Percentiles rank a stretch among this genome's conserved stretches.
phyloP scores from a whole-genome alignment of 345 rosid species.

The Melastoma malabathricum region DNA sequence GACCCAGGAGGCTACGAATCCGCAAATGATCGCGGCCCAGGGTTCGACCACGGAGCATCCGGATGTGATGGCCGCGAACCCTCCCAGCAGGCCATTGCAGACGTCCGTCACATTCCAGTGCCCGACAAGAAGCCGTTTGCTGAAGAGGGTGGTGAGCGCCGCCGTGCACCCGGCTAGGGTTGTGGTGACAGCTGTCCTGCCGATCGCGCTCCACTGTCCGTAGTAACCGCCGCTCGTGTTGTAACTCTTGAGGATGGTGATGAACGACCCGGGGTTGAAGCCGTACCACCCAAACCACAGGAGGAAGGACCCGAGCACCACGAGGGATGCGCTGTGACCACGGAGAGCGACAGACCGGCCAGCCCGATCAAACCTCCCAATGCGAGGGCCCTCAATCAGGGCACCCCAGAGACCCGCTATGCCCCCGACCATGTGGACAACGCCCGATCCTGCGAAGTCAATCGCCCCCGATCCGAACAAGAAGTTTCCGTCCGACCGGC shows the following conservation, averaged over 20 bases:
- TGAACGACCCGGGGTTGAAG: slow-evolving; percentile 29
- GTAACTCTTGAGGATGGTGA: slow-evolving; percentile 12
- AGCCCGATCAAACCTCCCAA: slow-evolving; percentile 17
- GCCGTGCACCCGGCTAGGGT: slow-evolving; percentile 14
- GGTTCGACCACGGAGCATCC: slow-evolving; percentile 48
- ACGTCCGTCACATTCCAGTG: slow-evolving; percentile 14
- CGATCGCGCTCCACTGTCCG: slow-evolving; percentile 21
- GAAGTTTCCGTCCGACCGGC: slow-evolving; percentile 14
- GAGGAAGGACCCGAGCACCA: slow-evolving; percentile 22
- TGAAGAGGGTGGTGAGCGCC: slow-evolving; percentile 10
- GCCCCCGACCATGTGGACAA: slow-evolving; percentile 36
- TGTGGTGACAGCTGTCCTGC: slow-evolving; percentile 11
- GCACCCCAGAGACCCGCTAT: slow-evolving; percentile 38
- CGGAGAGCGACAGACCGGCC: slow-evolving; percentile 19
- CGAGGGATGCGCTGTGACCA: slow-evolving; percentile 27
- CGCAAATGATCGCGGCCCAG: slow-evolving; percentile 45
- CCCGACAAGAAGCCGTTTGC: slow-evolving; percentile 11
- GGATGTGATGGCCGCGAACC: slow-evolving; percentile 26
- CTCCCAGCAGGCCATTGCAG: slow-evolving; percentile 14
- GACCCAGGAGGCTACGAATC: slow-evolving; percentile 35
- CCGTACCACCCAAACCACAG: slow-evolving; percentile 35
- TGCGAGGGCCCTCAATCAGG: slow-evolving; percentile 27
- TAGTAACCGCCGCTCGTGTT: slow-evolving; percentile 8
- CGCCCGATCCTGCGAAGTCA: slow-evolving; percentile 33
- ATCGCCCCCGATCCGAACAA: slow-evolving; percentile 35